Percentiles rank a stretch among this genome's conserved stretches.
These are phyloP conservation scores for Torulaspora franciscae DNA, from an alignment of 805 yeast species.

Conservation along the genomic window DNA sequence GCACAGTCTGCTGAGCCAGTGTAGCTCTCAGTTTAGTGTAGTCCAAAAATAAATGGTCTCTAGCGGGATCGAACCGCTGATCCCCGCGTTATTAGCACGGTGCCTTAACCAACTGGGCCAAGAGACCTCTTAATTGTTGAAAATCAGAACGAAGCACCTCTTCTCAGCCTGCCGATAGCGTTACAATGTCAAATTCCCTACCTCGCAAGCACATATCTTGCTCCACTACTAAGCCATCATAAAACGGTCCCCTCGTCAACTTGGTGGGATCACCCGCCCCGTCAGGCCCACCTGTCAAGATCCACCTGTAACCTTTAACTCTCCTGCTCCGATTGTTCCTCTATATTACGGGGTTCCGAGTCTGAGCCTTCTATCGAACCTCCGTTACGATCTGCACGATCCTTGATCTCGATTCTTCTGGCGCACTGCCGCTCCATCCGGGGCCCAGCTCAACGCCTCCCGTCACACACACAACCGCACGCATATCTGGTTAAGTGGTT, in stretches of 20 bases:
- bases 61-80: slow-evolving; percentile 39
- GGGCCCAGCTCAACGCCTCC: not conserved
- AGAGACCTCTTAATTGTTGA: slow-evolving; percentile 23
- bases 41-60: slow-evolving; percentile 27
- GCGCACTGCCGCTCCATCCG: not conserved
- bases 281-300: not conserved
- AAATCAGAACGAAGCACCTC: too few relatives aligned
- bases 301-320: not conserved
- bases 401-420: not conserved
- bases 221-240: too few relatives aligned
- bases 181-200: too few relatives aligned
- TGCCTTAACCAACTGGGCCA: slow-evolving; percentile 39
- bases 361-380: not conserved
- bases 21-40: not conserved
- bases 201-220: not conserved
- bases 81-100: slow-evolving; percentile 38
- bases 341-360: not conserved
- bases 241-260: not conserved
- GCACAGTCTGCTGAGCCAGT: too few relatives aligned
- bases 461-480: not conserved
- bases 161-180: too few relatives aligned
- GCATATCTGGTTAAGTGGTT: not conserved
- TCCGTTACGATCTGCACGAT: not conserved
- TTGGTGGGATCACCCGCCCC: not conserved
- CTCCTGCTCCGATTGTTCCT: not conserved